Conservation (phyloP, 345 rosid species). For the Brassica cretica region DNA sequence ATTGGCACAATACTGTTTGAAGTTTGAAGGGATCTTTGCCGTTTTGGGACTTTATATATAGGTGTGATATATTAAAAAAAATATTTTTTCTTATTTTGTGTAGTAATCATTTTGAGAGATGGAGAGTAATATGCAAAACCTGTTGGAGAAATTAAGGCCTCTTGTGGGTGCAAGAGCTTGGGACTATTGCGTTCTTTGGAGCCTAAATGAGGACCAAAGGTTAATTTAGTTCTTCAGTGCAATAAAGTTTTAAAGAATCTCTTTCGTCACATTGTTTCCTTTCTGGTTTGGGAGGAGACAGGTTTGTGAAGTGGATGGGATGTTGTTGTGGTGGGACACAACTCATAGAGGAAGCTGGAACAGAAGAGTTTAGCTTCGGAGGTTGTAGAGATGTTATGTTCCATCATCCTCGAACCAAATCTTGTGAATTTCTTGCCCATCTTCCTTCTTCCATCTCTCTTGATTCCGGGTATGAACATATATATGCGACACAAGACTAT, state of each 20-base stretch:
- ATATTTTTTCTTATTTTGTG: background rate
- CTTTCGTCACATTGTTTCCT: conserved; percentile 16
- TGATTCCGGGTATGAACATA: conserved; percentile 54
- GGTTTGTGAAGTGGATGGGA: conserved; percentile 68
- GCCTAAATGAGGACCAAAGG: conserved; percentile 84
- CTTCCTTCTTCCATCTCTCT: conserved; percentile 70
- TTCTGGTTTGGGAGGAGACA: conserved; percentile 23
- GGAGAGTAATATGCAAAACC: conserved; percentile 47
- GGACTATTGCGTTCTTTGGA: conserved; percentile 90
- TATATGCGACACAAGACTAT: background rate
- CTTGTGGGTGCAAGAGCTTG: conserved; percentile 69
- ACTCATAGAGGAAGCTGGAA: conserved; percentile 37
- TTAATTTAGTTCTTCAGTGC: conserved; percentile 20
- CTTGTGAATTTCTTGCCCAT: conserved; percentile 69
- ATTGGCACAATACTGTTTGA: background rate
- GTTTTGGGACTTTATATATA: background rate
- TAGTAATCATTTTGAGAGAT: conserved; percentile 29
- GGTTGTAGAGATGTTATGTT: conserved; percentile 68
- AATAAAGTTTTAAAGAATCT: background rate
- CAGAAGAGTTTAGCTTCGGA: conserved; percentile 55
- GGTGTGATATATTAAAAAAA: background rate
- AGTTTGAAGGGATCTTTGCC: background rate
- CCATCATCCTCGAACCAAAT: conserved; percentile 64
- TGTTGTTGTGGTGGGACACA: conserved; percentile 81
- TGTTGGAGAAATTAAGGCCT: conserved; percentile 67